phyloP scores from a whole-genome alignment of 345 rosid genomes.

The Melaleuca alternifolia region DNA sequence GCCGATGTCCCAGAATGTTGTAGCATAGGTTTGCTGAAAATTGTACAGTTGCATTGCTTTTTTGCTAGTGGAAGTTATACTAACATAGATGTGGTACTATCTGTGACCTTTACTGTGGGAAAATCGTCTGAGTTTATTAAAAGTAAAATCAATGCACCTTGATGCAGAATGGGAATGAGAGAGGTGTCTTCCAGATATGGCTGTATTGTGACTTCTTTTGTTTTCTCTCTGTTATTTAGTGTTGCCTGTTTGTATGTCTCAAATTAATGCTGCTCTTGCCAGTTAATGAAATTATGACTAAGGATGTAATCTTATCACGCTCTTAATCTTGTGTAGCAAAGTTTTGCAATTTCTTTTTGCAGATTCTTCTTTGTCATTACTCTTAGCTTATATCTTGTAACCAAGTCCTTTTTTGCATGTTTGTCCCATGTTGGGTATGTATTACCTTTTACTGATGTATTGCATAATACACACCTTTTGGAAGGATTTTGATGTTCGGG shows the following conservation, averaged over 20 bases:
- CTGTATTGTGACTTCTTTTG: not conserved
- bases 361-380: not conserved
- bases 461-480: not conserved
- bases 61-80: not conserved
- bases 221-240: not conserved
- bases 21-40: not conserved
- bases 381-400: not conserved
- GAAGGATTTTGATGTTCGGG: constrained; percentile 93
- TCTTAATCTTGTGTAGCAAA: not conserved
- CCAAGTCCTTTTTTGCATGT: not conserved
- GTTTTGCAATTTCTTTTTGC: not conserved
- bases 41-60: not conserved
- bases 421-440: constrained; percentile 3
- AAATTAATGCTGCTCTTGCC: not conserved
- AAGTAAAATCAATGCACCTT: not conserved
- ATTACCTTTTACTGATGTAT: constrained; percentile 5
- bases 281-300: not conserved
- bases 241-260: not conserved
- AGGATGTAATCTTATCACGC: not conserved
- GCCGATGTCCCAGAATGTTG: not conserved
- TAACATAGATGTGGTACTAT: not conserved
- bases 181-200: not conserved
- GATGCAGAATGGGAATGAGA: not conserved
- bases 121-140: not conserved
- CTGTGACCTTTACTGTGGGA: not conserved